These are phyloP conservation scores for Delitschia confertaspora DNA, from an alignment of 495 filamentous ascomycete species.

Conservation along the genomic window DNA sequence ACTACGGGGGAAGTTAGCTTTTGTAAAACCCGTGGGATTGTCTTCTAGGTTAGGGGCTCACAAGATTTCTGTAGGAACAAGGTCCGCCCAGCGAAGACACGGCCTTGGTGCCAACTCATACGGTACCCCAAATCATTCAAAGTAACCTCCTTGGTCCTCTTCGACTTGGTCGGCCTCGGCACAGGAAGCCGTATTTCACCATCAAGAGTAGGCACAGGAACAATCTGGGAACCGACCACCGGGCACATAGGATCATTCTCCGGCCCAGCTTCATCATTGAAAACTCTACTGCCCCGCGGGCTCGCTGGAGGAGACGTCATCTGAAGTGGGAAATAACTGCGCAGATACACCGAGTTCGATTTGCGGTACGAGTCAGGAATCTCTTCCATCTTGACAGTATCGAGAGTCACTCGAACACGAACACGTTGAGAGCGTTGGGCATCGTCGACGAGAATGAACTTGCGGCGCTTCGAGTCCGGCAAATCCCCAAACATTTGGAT, in stretches of 20 bases:
- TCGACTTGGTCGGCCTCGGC: conserved; percentile 56
- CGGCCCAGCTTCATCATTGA: conserved; percentile 49
- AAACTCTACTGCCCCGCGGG: conserved; percentile 56
- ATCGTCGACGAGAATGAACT: conserved; percentile 94
- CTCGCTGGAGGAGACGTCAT: conserved; percentile 69
- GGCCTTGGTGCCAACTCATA: conserved; percentile 90
- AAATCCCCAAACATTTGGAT: conserved; percentile 71
- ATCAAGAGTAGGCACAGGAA: conserved; percentile 67
- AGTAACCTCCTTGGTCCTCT: conserved; percentile 67
- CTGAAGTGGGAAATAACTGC: conserved; percentile 78
- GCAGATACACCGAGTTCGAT: conserved; percentile 77
- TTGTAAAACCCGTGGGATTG: neutral
- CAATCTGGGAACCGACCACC: conserved; percentile 46
- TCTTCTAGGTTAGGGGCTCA: conserved; percentile 45
- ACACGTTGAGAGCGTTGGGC: conserved; percentile 59
- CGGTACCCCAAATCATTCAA: conserved; percentile 90
- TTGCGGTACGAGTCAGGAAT: conserved; percentile 91
- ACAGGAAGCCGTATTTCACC: conserved; percentile 64
- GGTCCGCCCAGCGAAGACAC: conserved; percentile 72
- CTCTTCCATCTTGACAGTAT: conserved; percentile 81
- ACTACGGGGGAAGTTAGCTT: conserved; percentile 47
- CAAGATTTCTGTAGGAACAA: conserved; percentile 87
- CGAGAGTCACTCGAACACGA: conserved; percentile 78
- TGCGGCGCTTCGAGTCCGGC: conserved; percentile 79
- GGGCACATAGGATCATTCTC: conserved; percentile 33